These are phyloP conservation scores for Senna tora DNA, from an alignment of 306 rosid genomes.

Conservation along the genomic window DNA sequence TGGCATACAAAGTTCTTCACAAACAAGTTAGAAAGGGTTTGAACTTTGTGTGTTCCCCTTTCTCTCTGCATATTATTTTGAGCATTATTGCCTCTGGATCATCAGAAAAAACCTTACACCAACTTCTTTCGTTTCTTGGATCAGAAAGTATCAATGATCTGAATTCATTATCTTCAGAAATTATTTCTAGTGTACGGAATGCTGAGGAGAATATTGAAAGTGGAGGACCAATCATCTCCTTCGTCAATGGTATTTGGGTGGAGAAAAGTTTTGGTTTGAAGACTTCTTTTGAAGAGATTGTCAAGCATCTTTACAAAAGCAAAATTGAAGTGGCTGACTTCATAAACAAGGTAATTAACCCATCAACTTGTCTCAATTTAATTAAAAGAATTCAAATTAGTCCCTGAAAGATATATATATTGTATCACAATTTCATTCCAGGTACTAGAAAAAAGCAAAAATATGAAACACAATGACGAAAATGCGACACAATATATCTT, in stretches of 20 bases:
- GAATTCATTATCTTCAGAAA: background rate
- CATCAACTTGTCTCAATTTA: too few relatives aligned
- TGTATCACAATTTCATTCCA: too few relatives aligned
- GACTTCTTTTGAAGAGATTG: background rate
- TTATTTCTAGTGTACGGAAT: background rate
- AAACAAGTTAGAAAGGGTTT: constrained; percentile 11
- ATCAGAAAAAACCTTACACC: background rate
- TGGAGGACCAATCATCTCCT: background rate
- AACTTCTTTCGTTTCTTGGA: constrained; percentile 16
- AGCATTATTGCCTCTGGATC: constrained; percentile 16
- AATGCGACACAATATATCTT: too few relatives aligned
- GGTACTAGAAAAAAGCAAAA: too few relatives aligned
- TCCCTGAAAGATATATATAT: too few relatives aligned
- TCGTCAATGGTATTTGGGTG: constrained; percentile 28
- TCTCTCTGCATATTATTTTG: constrained; percentile 7
- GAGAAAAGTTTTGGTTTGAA: constrained; percentile 18
- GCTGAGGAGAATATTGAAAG: background rate
- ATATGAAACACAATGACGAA: too few relatives aligned
- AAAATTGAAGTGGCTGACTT: constrained; percentile 25
- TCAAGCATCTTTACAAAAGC: constrained; percentile 3
- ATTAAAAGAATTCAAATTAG: too few relatives aligned
- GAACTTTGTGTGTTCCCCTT: constrained; percentile 25
- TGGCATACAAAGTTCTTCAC: constrained; percentile 12
- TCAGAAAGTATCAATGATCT: constrained; percentile 1
- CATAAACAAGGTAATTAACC: constrained; percentile 3